phyloP scores from a whole-genome alignment of 371 early-diverging fungal genomes.

The Actinomortierella ambigua region DNA sequence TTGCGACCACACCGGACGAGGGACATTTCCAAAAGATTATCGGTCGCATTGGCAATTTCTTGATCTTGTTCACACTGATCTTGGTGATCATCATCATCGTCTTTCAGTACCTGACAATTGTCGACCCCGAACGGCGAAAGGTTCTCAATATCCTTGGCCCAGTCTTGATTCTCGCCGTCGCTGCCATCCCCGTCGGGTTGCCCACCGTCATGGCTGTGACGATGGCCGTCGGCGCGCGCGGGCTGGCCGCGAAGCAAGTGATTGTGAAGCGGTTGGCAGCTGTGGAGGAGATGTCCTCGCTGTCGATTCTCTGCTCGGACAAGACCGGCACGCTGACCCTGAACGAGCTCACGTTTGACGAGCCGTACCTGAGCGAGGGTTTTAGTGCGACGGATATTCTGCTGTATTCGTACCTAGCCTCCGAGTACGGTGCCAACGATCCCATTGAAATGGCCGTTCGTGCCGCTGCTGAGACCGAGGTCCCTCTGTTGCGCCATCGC shows the following conservation, averaged over 20 bases:
- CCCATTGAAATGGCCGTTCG: constrained; percentile 88
- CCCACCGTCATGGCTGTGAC: constrained; percentile 95
- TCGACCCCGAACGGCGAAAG: constrained; percentile 26
- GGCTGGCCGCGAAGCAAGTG: constrained; percentile 88
- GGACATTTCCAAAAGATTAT: constrained; percentile 82
- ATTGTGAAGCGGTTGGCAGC: constrained; percentile 94
- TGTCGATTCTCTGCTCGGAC: constrained; percentile 93
- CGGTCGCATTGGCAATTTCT: constrained; percentile 50
- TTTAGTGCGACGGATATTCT: constrained; percentile 81
- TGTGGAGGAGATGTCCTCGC: constrained; percentile 94
- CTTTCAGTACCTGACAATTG: constrained; percentile 53
- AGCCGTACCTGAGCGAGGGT: constrained; percentile 76
- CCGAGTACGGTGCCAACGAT: constrained; percentile 87
- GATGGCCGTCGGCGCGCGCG: constrained; percentile 93
- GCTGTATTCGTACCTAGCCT: constrained; percentile 77
- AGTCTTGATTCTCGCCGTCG: constrained; percentile 79
- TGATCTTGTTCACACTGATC: constrained; percentile 44
- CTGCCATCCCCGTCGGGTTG: constrained; percentile 94
- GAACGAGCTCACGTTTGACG: constrained; percentile 86
- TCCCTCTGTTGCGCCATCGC: constrained; percentile 59
- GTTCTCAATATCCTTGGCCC: constrained; percentile 39
- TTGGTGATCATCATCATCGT: constrained; percentile 82
- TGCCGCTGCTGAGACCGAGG: constrained; percentile 72
- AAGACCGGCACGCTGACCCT: constrained; percentile 96
- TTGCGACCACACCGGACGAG: constrained; percentile 69